These are phyloP conservation scores for Haplographium delicatum DNA, from an alignment of 495 filamentous ascomycete species.

Conservation along the genomic window DNA sequence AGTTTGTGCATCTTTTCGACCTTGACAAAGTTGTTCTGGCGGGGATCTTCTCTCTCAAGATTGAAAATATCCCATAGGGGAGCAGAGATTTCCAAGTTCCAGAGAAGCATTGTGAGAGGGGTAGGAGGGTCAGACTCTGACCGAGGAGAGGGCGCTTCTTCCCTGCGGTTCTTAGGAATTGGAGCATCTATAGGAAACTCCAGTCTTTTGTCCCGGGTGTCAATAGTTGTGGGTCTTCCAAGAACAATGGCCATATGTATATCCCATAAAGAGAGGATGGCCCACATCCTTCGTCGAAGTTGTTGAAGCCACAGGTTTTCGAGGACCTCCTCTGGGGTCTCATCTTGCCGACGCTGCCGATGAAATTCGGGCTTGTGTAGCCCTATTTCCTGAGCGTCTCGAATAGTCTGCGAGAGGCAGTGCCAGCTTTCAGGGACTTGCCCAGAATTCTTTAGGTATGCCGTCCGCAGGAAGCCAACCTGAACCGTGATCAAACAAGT, in stretches of 20 bases:
- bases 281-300: conserved; percentile 48
- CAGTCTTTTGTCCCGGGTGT: conserved; percentile 37
- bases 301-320: conserved; percentile 50
- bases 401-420: conserved; percentile 48
- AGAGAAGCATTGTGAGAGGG: conserved; percentile 29
- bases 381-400: conserved; percentile 60
- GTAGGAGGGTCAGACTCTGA: conserved; percentile 31
- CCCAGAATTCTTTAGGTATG: conserved; percentile 44
- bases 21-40: conserved; percentile 44
- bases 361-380: conserved; percentile 46
- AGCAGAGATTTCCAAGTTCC: conserved; percentile 16
- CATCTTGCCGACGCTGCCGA: conserved; percentile 30
- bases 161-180: conserved; percentile 29
- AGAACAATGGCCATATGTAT: conserved; percentile 54
- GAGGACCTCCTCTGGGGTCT: conserved; percentile 35
- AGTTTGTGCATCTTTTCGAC: conserved; percentile 49
- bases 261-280: conserved; percentile 54
- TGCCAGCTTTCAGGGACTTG: conserved; percentile 56
- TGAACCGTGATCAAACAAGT: conserved; percentile 50
- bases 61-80: conserved; percentile 26
- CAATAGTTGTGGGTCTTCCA: conserved; percentile 51
- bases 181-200: conserved; percentile 33
- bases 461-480: conserved; percentile 47
- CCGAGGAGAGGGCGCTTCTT: conserved; percentile 28
- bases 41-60: conserved; percentile 47